Evolutionary conservation across 495 filamentous ascomycete species (phyloP), one percentile per base, ranked within the genome.

Genomic region (Lasiosphaeriaceae sp.): DNA sequence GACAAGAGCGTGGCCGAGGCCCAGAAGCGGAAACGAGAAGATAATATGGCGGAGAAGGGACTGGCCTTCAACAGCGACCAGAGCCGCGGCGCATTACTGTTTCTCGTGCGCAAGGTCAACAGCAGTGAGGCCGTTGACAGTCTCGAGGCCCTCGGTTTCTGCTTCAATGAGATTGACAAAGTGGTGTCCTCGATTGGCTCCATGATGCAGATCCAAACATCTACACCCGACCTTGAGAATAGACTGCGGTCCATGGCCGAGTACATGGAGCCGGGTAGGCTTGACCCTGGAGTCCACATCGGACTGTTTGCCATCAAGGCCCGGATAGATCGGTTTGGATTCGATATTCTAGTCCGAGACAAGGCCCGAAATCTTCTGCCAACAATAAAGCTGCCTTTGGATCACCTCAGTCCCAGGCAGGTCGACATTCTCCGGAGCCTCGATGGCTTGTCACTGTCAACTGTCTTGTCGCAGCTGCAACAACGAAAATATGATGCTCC

Each of bases 301-400:
- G 85, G 85, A 41, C 81, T 87, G 43, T 96, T 93, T 59, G 83
- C 86, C 6, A 76, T 93, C 55, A 83, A 87, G 22, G 83, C 89
- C 2, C 78, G 83, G 7, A 71, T 88, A 5, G 80, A 81, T 44
- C 73, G 71, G 17, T 79, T 81, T 58, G 85, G 84, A 20, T 92
- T 90, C 60, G 88, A 95, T 57, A 74, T 96, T 44, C 74, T 94
- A 34, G 88, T 89, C 23, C 80, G 82, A 19, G 83, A 79, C 56
- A 77, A 82, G 44, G 75, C 79, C 14, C 80, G 79, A 14, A 87
- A 88, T 58, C 79, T 85, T 29, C 72, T 96, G 2, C 92, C 91
- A 3, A 83, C 82, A 14, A 72, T 85, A 21, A 79, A 80, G 26
- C 60, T 95, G 48, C 72, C 79, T 0, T 65, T 83, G 1, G 76